Evolutionary conservation across 352 stramenopile species (phyloP), one percentile per base, ranked within the genome.

Genomic region (Aphanomyces stellatus): DNA sequence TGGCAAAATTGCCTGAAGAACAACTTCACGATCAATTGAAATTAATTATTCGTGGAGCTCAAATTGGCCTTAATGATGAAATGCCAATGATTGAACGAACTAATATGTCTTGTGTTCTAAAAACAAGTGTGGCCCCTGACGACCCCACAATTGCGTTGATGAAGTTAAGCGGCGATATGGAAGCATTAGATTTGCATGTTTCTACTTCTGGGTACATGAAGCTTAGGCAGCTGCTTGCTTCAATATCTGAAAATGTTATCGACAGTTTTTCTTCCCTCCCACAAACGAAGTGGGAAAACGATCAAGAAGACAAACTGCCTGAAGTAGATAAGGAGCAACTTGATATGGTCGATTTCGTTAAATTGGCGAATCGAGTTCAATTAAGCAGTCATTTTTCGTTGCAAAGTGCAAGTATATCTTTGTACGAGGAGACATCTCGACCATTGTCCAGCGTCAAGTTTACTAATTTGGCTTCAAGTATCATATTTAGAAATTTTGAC

Each of bases 11-110:
- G 4, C 56, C 33, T 25, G 78, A 82, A 0, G 69, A 80, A 25
- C 75, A 72, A 69, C 65, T 94, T n/a, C 91, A 93, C 59, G 86
- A 94, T 49, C 72, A 87, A 0, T 77, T 93, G 13, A 80, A 93
- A 41, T 84, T 94, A 41, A 79, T 74, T 13, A 76, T 94, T n/a
- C 82, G 78, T 0, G 84, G 84, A 2, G 87, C 91, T 56, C 80
- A 94, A 74, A 82, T 91, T 11, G 81, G 88, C 55, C 13, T 57
- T 28, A 28, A 71, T 35, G 59, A 71, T 10, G 40, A 69, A 53
- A 51, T 83, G 79, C 78, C 72, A 75, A 30, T 83, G 89, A 51
- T 65, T 90, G 27, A 73, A 90, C 6, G 81, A 91, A 67, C 91
- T 88, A 74, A 92, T 79, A 10, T 90, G 79, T 11, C 66, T 1